Base-by-base conservation (phyloP, 2,329 filamentous ascomycete species). In the Aureobasidium melanogenum region DNA sequence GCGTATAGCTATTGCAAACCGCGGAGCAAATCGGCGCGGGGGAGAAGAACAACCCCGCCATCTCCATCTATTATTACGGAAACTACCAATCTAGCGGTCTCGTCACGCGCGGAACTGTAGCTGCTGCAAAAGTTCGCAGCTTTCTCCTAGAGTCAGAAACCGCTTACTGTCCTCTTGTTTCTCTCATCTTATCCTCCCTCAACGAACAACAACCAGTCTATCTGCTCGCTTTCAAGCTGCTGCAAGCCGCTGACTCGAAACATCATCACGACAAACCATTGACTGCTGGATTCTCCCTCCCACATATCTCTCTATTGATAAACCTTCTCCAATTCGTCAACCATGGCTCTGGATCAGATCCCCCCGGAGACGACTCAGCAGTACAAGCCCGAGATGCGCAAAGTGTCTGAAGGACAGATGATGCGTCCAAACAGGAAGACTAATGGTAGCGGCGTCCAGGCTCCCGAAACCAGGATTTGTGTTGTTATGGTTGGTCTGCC, bases 401-500 rank as follows among this genome's bases (percentile, higher is more conserved):
- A 59, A 47, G 51, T 52, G 44, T 28, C 61, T 8, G 36, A 52
- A 4, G 52, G 43, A 6, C 30, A 57, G 28, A 58, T 59, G 43
- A 62, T 61, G 57, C 56, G 63, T 54, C 63, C 63, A 9, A 65
- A 60, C 46, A 61, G 62, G 36, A 77, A 71, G 68, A 77, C 78
- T 77, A 81, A 80, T 74, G 86, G 88, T 67, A 78, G 84, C 69
- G 88, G 87, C 70, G 83, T 92, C 66, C 88, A 96, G 89, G 89
- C 89, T 69, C 93, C 97, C 80, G 91, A 97, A 76, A 93, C 90
- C 64, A 90, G 89, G 75, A 95, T 99, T 79, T 97, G 93, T 75
- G 92, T 99, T 66, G 91, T 99, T 69, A 97, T 99, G 94, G 94
- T 99, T 63, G 94, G 94, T 67, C 82, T 99, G 72, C 94, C 94